Conservation (phyloP, 768 basidiomycete genomes). For the Agrocybe chaxingu region DNA sequence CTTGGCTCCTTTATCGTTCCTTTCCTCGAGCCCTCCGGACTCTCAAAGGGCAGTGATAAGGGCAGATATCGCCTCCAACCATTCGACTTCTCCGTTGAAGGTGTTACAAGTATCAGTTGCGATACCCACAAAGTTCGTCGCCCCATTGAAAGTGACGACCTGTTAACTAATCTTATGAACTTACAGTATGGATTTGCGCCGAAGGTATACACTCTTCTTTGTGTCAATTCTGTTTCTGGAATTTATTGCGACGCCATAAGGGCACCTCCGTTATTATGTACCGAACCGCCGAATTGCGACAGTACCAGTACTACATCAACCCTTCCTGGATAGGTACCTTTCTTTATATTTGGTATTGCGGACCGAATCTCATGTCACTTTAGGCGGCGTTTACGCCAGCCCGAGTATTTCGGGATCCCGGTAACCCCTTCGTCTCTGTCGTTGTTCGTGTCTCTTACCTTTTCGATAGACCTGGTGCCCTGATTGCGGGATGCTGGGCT, state of each 20-base stretch:
- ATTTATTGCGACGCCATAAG: constrained; percentile 30
- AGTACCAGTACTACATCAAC: constrained; percentile 84
- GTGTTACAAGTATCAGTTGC: constrained; percentile 93
- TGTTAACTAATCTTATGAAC: constrained; percentile 6
- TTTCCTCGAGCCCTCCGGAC: constrained; percentile 79
- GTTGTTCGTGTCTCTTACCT: neutral
- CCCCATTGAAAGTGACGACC: neutral
- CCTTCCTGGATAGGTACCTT: constrained; percentile 71
- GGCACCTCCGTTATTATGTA: constrained; percentile 97
- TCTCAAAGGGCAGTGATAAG: constrained; percentile 50
- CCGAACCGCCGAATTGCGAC: constrained; percentile 67
- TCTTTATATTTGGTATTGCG: neutral
- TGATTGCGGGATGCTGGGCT: constrained; percentile 96
- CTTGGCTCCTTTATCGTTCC: constrained; percentile 93
- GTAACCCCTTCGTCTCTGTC: constrained; percentile 36
- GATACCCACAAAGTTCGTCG: constrained; percentile 85
- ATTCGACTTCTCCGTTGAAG: constrained; percentile 89
- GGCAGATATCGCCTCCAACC: constrained; percentile 58
- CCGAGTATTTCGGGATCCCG: constrained; percentile 89
- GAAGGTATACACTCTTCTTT: constrained; percentile 48
- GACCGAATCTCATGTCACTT: constrained; percentile 7
- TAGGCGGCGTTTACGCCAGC: constrained; percentile 87
- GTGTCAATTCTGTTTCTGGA: neutral
- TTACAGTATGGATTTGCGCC: constrained; percentile 88
- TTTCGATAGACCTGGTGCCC: constrained; percentile 72